Base-by-base conservation (phyloP, 108 stramenopile genomes). In the Nitzschia sp. region DNA sequence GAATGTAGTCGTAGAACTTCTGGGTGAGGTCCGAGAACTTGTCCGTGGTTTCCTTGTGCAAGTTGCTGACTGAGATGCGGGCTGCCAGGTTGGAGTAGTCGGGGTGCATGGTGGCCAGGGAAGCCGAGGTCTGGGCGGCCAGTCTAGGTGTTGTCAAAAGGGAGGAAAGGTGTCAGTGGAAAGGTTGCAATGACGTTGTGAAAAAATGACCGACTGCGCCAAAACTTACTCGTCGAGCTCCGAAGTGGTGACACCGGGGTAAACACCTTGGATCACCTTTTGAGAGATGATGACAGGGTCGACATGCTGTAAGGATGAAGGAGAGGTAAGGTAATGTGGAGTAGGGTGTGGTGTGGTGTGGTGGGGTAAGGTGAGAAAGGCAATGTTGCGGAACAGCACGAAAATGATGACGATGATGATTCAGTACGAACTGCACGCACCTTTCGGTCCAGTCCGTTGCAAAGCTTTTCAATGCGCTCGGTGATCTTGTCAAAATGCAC, bases 401-500 rank as follows among this genome's bases (percentile, higher is more conserved):
- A 9, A 64, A 22, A 64, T 41, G 38, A n/a, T n/a, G n/a, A n/a
- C n/a, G 38, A 41, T 41, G 38, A 41, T 50, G 41, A 55, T 15
- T 57, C 56, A 32, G 21, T 38, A 21, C 29, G 28, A 32, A 5
- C 22, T 26, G 19, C 6, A 66, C 89, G 46, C 66, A 94, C 92
- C 92, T 94, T 90, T 35, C 81, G 73, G 53, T 99, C 92, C 48
- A 99, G 86, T 26, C 99, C 99, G 69, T 96, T 89, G 76, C 97
- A 98, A 17, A 99, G 87, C 72, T 98, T 97, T 74, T 83, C 78
- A 58, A 99, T 93, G 41, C 99, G 96, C 38, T 89, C 82, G 36
- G 97, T 97, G 67, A 99, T 97, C 89, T 99, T 98, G 80, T 99
- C 98, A 77, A 99, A 99, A 61, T 94, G 92, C 63, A 96, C 96